Percentiles rank a stretch among this genome's conserved stretches.
Evolutionary conservation across 306 rosid species (phyloP).

Genomic region (Pachyrhizus erosus): DNA sequence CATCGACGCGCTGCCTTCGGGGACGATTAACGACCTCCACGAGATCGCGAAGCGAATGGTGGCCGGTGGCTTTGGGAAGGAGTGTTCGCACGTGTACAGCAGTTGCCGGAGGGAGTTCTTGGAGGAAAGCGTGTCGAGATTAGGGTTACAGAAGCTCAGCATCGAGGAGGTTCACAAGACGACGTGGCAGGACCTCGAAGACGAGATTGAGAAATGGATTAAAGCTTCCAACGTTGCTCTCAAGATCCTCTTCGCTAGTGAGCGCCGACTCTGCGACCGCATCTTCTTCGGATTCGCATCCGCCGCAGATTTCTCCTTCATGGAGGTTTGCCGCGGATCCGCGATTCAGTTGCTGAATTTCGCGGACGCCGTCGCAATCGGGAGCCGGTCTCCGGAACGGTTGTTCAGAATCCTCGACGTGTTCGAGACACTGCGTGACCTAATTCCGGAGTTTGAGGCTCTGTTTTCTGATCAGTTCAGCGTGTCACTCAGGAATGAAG

Average conservation of each 20-base stretch:
- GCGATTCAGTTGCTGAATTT: constrained; percentile 81
- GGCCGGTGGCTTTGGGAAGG: constrained; percentile 86
- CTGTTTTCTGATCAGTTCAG: constrained; percentile 84
- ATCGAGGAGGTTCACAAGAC: constrained; percentile 86
- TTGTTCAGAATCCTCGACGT: constrained; percentile 78
- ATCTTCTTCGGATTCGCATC: constrained; percentile 84
- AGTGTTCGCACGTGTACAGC: constrained; percentile 86
- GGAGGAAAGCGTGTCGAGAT: constrained; percentile 84
- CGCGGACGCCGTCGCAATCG: constrained; percentile 84
- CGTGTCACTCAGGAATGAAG: constrained; percentile 73
- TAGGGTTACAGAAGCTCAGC: constrained; percentile 91
- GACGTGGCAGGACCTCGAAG: constrained; percentile 88
- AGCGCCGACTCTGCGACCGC: constrained; percentile 79
- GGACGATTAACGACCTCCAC: constrained; percentile 78
- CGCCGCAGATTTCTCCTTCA: constrained; percentile 78
- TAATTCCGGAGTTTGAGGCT: constrained; percentile 72
- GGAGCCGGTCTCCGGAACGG: constrained; percentile 87
- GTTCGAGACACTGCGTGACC: constrained; percentile 81
- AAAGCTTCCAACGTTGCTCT: constrained; percentile 76
- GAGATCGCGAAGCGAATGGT: constrained; percentile 96
- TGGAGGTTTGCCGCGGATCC: constrained; percentile 92
- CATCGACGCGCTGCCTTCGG: constrained; percentile 87
- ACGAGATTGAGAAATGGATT: constrained; percentile 89
- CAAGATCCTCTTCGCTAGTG: constrained; percentile 83
- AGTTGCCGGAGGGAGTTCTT: constrained; percentile 86